Evolutionary conservation across 2,329 filamentous ascomycete species (phyloP).

Genomic region (Leptosphaerulina australis): DNA sequence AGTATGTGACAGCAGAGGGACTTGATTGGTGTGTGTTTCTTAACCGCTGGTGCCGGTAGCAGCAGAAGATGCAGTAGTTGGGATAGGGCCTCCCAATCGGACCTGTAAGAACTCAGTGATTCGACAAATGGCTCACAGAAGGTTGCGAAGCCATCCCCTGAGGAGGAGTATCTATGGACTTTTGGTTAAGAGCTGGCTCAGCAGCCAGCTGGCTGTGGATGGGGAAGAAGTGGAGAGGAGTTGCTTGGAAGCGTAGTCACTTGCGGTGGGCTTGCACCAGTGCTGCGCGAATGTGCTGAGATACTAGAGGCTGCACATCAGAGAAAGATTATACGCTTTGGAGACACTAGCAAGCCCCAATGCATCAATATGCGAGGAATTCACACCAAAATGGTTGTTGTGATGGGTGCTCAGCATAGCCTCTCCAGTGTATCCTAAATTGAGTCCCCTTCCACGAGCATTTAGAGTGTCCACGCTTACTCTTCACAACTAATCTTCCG

Average conservation of each 20-base stretch:
- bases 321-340: constrained; percentile 6
- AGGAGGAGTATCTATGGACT: not conserved
- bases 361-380: constrained; percentile 12
- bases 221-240: constrained; percentile 1
- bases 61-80: constrained; percentile 10
- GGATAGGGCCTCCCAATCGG: constrained; percentile 15
- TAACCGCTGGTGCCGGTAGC: constrained; percentile 18
- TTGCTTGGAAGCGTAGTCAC: constrained; percentile 1
- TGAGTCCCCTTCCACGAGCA: constrained; percentile 13
- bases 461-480: constrained; percentile 8
- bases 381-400: constrained; percentile 10
- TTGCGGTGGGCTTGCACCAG: constrained; percentile 14
- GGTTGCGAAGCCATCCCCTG: constrained; percentile 3
- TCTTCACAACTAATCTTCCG: constrained; percentile 10
- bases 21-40: constrained; percentile 17
- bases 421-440: constrained; percentile 12
- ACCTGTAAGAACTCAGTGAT: constrained; percentile 7
- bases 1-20: constrained; percentile 12
- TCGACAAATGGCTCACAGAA: constrained; percentile 10
- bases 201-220: constrained; percentile 1
- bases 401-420: constrained; percentile 12
- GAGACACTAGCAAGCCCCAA: constrained; percentile 14
- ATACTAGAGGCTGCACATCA: constrained; percentile 7
- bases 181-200: not conserved
- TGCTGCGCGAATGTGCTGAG: constrained; percentile 14